phyloP scores from a whole-genome alignment of 805 yeast species.

The Clavispora phyllophila region DNA sequence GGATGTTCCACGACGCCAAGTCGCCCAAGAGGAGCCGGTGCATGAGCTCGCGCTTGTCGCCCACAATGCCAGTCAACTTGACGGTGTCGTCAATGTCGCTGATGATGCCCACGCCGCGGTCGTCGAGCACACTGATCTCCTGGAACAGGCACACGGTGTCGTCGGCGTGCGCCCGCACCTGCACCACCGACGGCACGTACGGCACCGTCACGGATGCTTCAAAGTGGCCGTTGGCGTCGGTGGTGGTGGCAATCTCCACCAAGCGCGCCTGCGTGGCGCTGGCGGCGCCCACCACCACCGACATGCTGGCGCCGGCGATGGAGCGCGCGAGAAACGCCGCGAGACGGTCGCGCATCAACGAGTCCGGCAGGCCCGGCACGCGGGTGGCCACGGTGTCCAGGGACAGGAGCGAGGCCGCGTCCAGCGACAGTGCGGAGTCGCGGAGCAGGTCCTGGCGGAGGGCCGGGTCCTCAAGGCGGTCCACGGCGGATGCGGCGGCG shows the following conservation, averaged over 20 bases:
- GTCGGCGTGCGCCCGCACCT: slow-evolving; percentile 44
- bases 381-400: slow-evolving; percentile 2
- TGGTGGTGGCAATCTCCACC: slow-evolving; percentile 29
- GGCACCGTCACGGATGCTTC: slow-evolving; percentile 46
- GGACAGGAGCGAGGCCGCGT: slow-evolving; percentile 10
- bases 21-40: slow-evolving; percentile 70
- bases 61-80: slow-evolving; percentile 83
- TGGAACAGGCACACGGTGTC: slow-evolving; percentile 44
- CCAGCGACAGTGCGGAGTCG: slow-evolving; percentile 5
- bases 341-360: slow-evolving; percentile 56
- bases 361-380: slow-evolving; percentile 28
- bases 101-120: slow-evolving; percentile 63
- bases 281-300: slow-evolving; percentile 52
- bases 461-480: slow-evolving; percentile 9
- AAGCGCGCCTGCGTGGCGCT: slow-evolving; percentile 24
- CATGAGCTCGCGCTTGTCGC: slow-evolving; percentile 79
- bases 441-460: slow-evolving; percentile 5
- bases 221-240: slow-evolving; percentile 70
- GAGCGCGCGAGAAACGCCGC: slow-evolving; percentile 66
- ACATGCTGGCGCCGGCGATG: slow-evolving; percentile 51
- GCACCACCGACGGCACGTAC: slow-evolving; percentile 58
- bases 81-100: slow-evolving; percentile 95
- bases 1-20: slow-evolving; percentile 62
- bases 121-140: slow-evolving; percentile 39
- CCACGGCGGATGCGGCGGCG: slow-evolving; percentile 8